Percentiles rank a stretch among this genome's conserved stretches.
phyloP scores from a whole-genome alignment of 306 rosid species.

The Cucumis hystrix region DNA sequence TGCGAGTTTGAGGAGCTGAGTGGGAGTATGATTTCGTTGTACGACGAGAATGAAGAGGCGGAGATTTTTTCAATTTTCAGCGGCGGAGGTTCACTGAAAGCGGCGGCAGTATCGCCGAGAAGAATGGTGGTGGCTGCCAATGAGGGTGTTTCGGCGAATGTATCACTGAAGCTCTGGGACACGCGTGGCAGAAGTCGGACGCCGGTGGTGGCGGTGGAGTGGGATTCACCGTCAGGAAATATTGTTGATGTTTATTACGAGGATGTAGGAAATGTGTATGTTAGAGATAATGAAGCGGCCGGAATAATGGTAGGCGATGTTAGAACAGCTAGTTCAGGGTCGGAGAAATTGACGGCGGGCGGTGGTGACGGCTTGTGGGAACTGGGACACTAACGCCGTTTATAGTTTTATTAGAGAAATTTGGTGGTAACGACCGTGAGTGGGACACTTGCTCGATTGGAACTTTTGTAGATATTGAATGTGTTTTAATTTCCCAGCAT shows the following conservation, averaged over 20 bases:
- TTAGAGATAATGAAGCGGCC: slow-evolving; percentile 18
- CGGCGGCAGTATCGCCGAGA: slow-evolving; percentile 10
- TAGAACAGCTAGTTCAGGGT: slow-evolving; percentile 18
- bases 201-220: slow-evolving; percentile 30
- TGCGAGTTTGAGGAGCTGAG: slow-evolving; percentile 22
- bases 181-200: slow-evolving; percentile 22
- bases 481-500: not conserved
- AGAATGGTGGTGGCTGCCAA: slow-evolving; percentile 16
- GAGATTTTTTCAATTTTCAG: not conserved
- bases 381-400: slow-evolving; percentile 12
- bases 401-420: not conserved
- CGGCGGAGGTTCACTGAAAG: not conserved
- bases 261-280: slow-evolving; percentile 15
- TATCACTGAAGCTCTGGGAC: slow-evolving; percentile 37
- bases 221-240: slow-evolving; percentile 22
- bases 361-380: slow-evolving; percentile 24
- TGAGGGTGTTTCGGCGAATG: slow-evolving; percentile 8
- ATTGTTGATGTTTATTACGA: slow-evolving; percentile 12
- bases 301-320: slow-evolving; percentile 24
- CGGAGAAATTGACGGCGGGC: slow-evolving; percentile 10
- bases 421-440: not conserved
- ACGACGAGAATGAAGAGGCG: slow-evolving; percentile 7
- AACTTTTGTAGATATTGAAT: not conserved
- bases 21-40: slow-evolving; percentile 13
- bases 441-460: not conserved